phyloP scores from a whole-genome alignment of 345 rosid genomes.

The Citrus trifoliata region DNA sequence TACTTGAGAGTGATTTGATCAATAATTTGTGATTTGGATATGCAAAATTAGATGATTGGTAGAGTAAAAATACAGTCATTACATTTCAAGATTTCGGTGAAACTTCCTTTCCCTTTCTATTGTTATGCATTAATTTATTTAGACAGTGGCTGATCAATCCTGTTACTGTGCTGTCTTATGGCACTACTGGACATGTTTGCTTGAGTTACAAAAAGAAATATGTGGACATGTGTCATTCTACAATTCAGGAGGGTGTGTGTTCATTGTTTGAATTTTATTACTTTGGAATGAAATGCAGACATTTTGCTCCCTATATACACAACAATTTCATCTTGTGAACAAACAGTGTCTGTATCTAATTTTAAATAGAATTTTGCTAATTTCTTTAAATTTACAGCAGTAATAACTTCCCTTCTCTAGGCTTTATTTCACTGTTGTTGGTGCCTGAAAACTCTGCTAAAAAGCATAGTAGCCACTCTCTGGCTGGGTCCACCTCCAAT shows the following conservation, averaged over 20 bases:
- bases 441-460: slow-evolving; percentile 41
- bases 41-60: background rate
- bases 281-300: slow-evolving; percentile 18
- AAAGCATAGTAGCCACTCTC: slow-evolving; percentile 42
- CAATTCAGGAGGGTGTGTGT: slow-evolving; percentile 15
- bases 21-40: background rate
- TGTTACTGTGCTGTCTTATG: background rate
- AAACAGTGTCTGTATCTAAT: slow-evolving; percentile 24
- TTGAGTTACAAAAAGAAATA: slow-evolving; percentile 6
- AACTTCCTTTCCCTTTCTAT: background rate
- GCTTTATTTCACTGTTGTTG: slow-evolving; percentile 40
- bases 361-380: slow-evolving; percentile 14
- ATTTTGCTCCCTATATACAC: slow-evolving; percentile 22
- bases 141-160: background rate
- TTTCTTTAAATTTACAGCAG: slow-evolving; percentile 30
- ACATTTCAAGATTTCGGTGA: background rate
- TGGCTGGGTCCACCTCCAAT: slow-evolving; percentile 34
- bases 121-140: background rate
- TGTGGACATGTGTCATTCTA: slow-evolving; percentile 12
- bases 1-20: slow-evolving; percentile 8
- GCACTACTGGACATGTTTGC: slow-evolving; percentile 14
- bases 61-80: background rate
- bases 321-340: slow-evolving; percentile 23
- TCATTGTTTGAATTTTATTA: slow-evolving; percentile 20
- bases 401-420: slow-evolving; percentile 23